These are phyloP conservation scores for Spongospora subterranea DNA, from an alignment of 208 protist genomes.

Conservation along the genomic window DNA sequence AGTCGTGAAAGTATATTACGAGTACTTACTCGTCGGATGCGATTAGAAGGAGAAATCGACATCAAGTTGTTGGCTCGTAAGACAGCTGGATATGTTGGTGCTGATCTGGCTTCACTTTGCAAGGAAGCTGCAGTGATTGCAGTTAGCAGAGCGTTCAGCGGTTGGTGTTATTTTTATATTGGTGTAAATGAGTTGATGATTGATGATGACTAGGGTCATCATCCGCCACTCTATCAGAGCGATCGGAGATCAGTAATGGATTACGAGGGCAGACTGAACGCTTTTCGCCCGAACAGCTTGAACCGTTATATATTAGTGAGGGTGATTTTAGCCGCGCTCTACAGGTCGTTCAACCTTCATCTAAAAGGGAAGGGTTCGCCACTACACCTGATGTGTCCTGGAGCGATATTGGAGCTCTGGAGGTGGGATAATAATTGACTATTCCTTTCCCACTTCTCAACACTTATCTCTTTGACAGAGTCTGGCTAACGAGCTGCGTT, in stretches of 20 bases:
- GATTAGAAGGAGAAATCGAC: conserved; percentile 25
- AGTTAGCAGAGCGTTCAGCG: conserved; percentile 75
- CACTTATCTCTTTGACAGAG: background rate
- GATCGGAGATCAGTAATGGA: conserved; percentile 47
- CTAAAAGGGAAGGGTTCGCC: conserved; percentile 91
- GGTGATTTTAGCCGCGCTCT: conserved; percentile 82
- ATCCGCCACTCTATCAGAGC: background rate
- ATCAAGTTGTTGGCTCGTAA: conserved; percentile 42
- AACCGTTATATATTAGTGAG: conserved; percentile 69
- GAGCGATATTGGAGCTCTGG: conserved; percentile 91
- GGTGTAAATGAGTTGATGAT: background rate
- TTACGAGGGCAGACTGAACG: conserved; percentile 61
- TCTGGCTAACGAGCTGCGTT: conserved; percentile 45
- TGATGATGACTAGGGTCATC: background rate
- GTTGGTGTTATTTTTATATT: background rate
- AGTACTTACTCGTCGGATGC: conserved; percentile 75
- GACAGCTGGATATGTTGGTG: conserved; percentile 87
- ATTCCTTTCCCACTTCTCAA: background rate
- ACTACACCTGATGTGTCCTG: conserved; percentile 95
- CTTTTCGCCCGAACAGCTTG: conserved; percentile 69
- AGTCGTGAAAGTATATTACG: conserved; percentile 71
- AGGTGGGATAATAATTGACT: background rate
- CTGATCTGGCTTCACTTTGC: conserved; percentile 92
- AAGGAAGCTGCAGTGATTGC: conserved; percentile 84
- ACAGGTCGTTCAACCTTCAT: conserved; percentile 89